Conservation (phyloP, 2,329 filamentous ascomycete species). For the Laburnicola sp. region DNA sequence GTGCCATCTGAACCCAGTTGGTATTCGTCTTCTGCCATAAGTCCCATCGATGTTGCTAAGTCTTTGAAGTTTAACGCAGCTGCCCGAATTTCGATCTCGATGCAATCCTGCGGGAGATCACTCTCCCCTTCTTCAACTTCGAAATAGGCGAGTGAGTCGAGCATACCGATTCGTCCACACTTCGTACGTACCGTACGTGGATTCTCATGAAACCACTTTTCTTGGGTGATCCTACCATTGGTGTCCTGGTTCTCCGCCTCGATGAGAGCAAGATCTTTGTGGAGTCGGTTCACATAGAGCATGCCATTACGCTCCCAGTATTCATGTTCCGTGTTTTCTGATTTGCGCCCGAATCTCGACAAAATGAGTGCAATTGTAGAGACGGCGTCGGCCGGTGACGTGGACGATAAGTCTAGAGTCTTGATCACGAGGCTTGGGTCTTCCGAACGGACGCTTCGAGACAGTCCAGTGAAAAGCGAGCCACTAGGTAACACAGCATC, state of each 20-base stretch:
- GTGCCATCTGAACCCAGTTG: slow-evolving; percentile 19
- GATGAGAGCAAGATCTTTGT: not conserved
- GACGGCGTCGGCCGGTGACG: no score
- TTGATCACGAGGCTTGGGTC: not conserved
- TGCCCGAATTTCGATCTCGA: slow-evolving; percentile 30
- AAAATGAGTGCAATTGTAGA: no score
- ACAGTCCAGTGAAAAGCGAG: not conserved
- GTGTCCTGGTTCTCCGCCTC: not conserved
- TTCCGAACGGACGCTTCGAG: not conserved
- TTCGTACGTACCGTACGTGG: not conserved
- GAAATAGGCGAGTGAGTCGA: not conserved
- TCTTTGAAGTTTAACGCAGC: slow-evolving; percentile 19
- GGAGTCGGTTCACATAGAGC: not conserved
- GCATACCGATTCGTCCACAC: not conserved
- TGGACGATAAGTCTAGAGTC: not conserved
- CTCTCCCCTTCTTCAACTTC: not conserved
- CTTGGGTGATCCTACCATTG: slow-evolving; percentile 7
- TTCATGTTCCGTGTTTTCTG: not conserved
- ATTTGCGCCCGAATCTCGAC: no score
- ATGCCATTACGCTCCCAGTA: not conserved
- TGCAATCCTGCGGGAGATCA: not conserved
- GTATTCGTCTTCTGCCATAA: slow-evolving; percentile 12
- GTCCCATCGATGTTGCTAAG: slow-evolving; percentile 24
- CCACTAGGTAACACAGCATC: not conserved
- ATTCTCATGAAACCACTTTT: slow-evolving; percentile 17